Conservation (phyloP, 257 asterid species). For the Solanum megistacrolobum region DNA sequence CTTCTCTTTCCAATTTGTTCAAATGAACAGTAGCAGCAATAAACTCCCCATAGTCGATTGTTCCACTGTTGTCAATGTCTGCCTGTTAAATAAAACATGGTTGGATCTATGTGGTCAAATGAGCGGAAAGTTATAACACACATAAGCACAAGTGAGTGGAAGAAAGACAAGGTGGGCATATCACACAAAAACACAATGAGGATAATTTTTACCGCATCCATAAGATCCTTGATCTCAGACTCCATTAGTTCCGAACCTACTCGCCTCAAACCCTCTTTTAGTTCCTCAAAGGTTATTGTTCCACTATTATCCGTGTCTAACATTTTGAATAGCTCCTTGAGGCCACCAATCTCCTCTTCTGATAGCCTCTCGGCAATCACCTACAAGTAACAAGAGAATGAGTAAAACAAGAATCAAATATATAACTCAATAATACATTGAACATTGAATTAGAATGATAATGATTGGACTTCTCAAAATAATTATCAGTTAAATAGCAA, state of each 20-base stretch:
- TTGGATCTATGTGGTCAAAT: neutral
- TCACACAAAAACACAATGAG: neutral
- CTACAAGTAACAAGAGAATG: constrained; percentile 19
- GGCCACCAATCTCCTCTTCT: constrained; percentile 94
- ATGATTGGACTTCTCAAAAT: neutral
- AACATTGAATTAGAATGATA: neutral
- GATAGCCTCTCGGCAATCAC: constrained; percentile 89
- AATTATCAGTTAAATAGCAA: neutral
- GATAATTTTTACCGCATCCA: constrained; percentile 59
- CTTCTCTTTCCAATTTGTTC: constrained; percentile 93
- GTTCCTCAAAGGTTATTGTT: constrained; percentile 85
- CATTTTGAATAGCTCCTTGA: constrained; percentile 82
- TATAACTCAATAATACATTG: neutral
- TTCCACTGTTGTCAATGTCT: constrained; percentile 86
- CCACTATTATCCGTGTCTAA: constrained; percentile 88
- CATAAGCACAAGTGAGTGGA: neutral
- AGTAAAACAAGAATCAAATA: neutral
- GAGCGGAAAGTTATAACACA: neutral
- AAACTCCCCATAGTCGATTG: constrained; percentile 93
- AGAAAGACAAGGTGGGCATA: neutral
- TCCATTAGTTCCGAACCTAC: constrained; percentile 95
- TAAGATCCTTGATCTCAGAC: constrained; percentile 84
- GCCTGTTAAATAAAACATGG: constrained; percentile 40
- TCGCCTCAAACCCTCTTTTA: constrained; percentile 74
- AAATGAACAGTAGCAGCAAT: constrained; percentile 93